Conservation (phyloP, 805 yeast species). For the Teunomyces barrocoloradensis region DNA sequence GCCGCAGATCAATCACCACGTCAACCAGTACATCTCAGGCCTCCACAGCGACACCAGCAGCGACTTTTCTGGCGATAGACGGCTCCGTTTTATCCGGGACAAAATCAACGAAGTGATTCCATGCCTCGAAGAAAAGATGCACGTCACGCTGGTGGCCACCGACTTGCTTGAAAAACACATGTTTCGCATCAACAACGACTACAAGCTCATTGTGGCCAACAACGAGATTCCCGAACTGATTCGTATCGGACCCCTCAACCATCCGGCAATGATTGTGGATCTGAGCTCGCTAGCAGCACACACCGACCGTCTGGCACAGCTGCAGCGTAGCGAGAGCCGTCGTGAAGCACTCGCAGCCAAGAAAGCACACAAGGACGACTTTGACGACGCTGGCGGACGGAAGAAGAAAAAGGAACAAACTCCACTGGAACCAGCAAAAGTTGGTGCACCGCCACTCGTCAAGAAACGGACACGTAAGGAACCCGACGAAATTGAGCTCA, state of each 20-base stretch:
- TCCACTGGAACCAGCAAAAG: slow-evolving; percentile 15
- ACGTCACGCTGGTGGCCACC: slow-evolving; percentile 87
- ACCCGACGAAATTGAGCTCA: background rate
- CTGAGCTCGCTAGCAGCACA: slow-evolving; percentile 40
- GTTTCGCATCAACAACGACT: slow-evolving; percentile 75
- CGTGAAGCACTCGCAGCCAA: slow-evolving; percentile 92
- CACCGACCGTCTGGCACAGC: slow-evolving; percentile 57
- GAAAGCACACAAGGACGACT: slow-evolving; percentile 52
- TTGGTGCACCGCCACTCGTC: background rate
- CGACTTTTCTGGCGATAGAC: slow-evolving; percentile 19
- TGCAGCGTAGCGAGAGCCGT: slow-evolving; percentile 78
- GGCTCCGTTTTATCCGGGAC: slow-evolving; percentile 41
- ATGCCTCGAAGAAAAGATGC: slow-evolving; percentile 94
- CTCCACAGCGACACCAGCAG: slow-evolving; percentile 14
- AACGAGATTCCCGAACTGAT: slow-evolving; percentile 80
- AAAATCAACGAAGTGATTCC: slow-evolving; percentile 74
- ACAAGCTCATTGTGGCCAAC: slow-evolving; percentile 64
- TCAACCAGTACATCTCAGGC: slow-evolving; percentile 43
- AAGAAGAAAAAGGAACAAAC: slow-evolving; percentile 19
- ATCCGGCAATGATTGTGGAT: slow-evolving; percentile 83
- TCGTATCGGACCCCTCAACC: slow-evolving; percentile 75
- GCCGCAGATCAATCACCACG: slow-evolving; percentile 61
- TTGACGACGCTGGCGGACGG: slow-evolving; percentile 21
- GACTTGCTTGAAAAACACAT: slow-evolving; percentile 71
- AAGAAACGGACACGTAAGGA: slow-evolving; percentile 6